Evolutionary conservation across 1,139 yeast species (phyloP), one percentile per base, ranked within the genome.

Genomic region (Zygosaccharomyces pseudobailii): DNA sequence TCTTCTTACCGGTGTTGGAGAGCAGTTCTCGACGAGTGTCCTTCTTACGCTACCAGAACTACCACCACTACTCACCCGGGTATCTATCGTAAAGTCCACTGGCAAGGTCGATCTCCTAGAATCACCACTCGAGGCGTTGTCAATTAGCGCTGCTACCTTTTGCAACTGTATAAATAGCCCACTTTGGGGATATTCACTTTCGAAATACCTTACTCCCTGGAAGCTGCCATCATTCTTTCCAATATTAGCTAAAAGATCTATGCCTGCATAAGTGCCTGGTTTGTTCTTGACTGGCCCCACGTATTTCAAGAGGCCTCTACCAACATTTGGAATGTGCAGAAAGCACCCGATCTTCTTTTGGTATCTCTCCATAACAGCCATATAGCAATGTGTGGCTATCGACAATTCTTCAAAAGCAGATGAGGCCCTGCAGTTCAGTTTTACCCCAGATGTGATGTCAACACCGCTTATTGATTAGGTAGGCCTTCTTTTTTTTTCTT

Each of bases 191-290:
- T 66, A 68, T 8, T 72, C 69, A 0, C 90, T 87, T 3, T 66
- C 65, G 62, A 89, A 89, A 65, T 88, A 88, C 38, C 67, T 63
- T 5, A 57, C 61, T 2, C 86, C 94, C 39, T 80, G 75, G 41
- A 80, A 78, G 24, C 73, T 71, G 6, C 98, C 98, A 55, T 79
- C 76, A 61, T 92, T 89, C 62, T 87, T 85, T 9, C 98, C 98
- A 42, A 80, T 72, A 4, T 59, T 60, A 20, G 84, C 82, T 4
- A 84, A 79, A 40, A 92, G 71, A 63, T 92, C 97, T 4, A 92
- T 76, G 0, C 98, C 98, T 4, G 90, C 96, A 69, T 84, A 92
- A n/a, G 74, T 71, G 0, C 96, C 96, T 5, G 70, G 67, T 59
- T 87, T 88, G 25, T 84, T 85, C 28, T 80, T 77, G 21, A 92